Evolutionary conservation across 768 basidiomycete species (phyloP), one percentile per base, ranked within the genome.

Genomic region (Psilocybe sp.): DNA sequence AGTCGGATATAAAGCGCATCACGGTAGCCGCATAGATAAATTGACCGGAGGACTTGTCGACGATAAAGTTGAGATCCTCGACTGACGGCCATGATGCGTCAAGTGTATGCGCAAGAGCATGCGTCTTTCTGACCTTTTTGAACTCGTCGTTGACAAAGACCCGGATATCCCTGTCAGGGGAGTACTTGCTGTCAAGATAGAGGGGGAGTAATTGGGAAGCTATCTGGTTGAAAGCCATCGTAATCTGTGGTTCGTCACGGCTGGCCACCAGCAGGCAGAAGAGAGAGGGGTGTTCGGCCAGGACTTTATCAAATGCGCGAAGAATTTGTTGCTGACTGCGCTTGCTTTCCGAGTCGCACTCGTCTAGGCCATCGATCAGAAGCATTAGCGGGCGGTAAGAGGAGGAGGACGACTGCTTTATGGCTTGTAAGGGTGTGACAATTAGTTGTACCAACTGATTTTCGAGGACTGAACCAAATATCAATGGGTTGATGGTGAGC

Each of bases 11-110:
- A 6, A 43, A 50, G 11, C 44, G 42, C 18, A 44, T 36, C 1
- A 35, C 40, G 9, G 49, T 43, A 1, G 49, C 35, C 6, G 49
- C 49, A n/a, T 43, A 50, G 4, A 50, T 44, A 36, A 50, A 50
- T 35, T 50, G 49, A 1, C 49, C 49, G 12, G 49, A 43, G 1
- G 49, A 32, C 18, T 43, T 44, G 2, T 16, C 23, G n/a, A 50
- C 49, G 8, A 50, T 13, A 5, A 12, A 23, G 4, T 43, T 32
- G 20, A 50, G 16, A 4, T 38, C 43, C 6, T 16, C 4, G 38
- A n/a, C 14, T 1, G 33, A 3, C 18, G 49, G 49, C 49, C 49
- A 51, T 7, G 34, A 3, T 8, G 35, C 23, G n/a, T 16, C 43
- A 15, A 45, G n/a, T 3, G 11, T 11, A 11, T 9, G 3, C 9